A percentile compares a stretch with the other conserved stretches of the same genome.
These are phyloP conservation scores for Pholiota microspora DNA, from an alignment of 768 basidiomycete genomes.

Conservation along the genomic window DNA sequence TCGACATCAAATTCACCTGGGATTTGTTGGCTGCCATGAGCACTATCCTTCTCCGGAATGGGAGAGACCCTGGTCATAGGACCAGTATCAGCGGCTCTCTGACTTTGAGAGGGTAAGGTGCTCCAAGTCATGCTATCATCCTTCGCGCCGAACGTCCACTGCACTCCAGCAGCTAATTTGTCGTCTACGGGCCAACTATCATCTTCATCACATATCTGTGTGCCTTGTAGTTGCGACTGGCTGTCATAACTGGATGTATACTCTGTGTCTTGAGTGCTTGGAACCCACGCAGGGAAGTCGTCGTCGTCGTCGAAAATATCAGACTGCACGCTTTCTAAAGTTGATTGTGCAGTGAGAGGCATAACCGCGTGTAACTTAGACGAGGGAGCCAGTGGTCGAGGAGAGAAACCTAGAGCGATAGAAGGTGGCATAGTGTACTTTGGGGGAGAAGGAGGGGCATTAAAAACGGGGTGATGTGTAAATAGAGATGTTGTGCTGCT, in stretches of 20 bases:
- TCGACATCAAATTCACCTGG: constrained; percentile 37
- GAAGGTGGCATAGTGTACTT: constrained; percentile 33
- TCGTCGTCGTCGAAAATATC: constrained; percentile 52
- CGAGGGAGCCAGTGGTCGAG: constrained; percentile 24
- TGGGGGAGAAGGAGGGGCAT: constrained; percentile 19
- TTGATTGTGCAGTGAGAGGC: constrained; percentile 50
- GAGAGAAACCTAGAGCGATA: constrained; percentile 43
- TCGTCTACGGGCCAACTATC: constrained; percentile 80
- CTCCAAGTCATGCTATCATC: constrained; percentile 82
- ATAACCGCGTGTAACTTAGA: constrained; percentile 21
- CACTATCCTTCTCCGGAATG: constrained; percentile 13
- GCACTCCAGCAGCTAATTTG: constrained; percentile 50
- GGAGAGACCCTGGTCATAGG: constrained; percentile 18
- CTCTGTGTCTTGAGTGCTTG: constrained; percentile 60
- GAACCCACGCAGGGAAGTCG: constrained; percentile 50
- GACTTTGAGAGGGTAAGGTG: constrained; percentile 60
- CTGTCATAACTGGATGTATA: constrained; percentile 36
- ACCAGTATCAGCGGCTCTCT: constrained; percentile 40
- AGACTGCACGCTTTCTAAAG: constrained; percentile 50
- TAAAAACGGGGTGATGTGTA: constrained; percentile 15
- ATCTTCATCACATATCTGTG: constrained; percentile 47
- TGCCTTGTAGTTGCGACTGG: constrained; percentile 30
- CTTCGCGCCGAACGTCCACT: constrained; percentile 63
- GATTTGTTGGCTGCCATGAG: constrained; percentile 7
- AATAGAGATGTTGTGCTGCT: constrained; percentile 15